phyloP scores from a whole-genome alignment of 352 stramenopile genomes.

The Pythium pyrilobum region DNA sequence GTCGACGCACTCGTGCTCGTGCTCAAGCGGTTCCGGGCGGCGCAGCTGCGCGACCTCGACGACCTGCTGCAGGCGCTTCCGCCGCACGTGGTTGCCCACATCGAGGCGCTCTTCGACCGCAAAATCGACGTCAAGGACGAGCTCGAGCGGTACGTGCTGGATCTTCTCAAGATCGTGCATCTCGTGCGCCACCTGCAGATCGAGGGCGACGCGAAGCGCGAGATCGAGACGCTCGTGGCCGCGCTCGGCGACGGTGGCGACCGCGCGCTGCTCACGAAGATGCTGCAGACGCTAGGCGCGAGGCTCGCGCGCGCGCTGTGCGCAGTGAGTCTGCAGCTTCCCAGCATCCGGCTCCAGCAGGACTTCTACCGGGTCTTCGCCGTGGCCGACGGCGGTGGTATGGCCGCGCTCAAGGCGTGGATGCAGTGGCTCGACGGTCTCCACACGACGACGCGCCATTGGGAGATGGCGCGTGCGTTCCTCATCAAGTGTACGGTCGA shows the following conservation, averaged over 20 bases:
- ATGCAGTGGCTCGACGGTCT: constrained; percentile 41
- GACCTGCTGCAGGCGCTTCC: constrained; percentile 19
- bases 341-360: constrained; percentile 39
- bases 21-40: constrained; percentile 33
- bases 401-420: constrained; percentile 36
- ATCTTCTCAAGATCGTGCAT: constrained; percentile 53
- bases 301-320: constrained; percentile 32
- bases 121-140: constrained; percentile 53
- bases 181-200: constrained; percentile 37
- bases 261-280: constrained; percentile 40
- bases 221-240: constrained; percentile 38
- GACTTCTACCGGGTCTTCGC: constrained; percentile 53
- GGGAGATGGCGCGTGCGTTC: constrained; percentile 28
- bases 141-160: constrained; percentile 51
- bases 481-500: constrained; percentile 37
- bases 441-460: not conserved
- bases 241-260: constrained; percentile 37
- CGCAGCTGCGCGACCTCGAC: constrained; percentile 37
- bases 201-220: constrained; percentile 15
- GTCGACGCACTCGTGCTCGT: constrained; percentile 31
- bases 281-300: constrained; percentile 45
- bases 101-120: constrained; percentile 42
- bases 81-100: constrained; percentile 18
- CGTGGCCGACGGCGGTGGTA: constrained; percentile 17
- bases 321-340: constrained; percentile 26